Percentiles rank a stretch among this genome's conserved stretches.
Conservation (phyloP, 805 yeast species). For the Jamesozyma lodderae region DNA sequence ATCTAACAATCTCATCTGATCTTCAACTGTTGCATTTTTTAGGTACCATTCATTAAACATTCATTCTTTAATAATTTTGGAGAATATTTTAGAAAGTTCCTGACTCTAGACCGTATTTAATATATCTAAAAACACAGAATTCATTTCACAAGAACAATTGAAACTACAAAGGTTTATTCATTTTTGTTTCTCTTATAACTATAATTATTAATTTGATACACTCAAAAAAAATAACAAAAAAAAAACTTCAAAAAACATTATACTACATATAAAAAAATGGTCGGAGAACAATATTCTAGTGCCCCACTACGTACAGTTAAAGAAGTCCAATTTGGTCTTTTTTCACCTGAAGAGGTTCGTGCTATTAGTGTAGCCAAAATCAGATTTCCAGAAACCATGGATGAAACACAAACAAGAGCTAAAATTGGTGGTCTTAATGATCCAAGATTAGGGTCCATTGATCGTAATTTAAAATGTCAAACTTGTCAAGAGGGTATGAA, state of each 20-base stretch:
- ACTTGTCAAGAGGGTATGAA: conserved; percentile 99
- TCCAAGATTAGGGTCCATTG: conserved; percentile 94
- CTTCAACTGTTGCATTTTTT: too few relatives aligned
- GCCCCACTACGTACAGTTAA: conserved; percentile 96
- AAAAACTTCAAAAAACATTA: conserved; percentile 2
- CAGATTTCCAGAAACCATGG: conserved; percentile 99
- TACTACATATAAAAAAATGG: conserved; percentile 26
- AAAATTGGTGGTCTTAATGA: conserved; percentile 96
- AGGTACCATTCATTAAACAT: too few relatives aligned
- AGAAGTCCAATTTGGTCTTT: conserved; percentile 96
- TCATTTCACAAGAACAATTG: too few relatives aligned
- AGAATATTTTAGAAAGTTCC: too few relatives aligned
- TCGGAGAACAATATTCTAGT: conserved; percentile 83
- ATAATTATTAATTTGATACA: not conserved
- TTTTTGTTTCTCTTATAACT: too few relatives aligned
- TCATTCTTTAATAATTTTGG: too few relatives aligned
- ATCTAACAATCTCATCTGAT: too few relatives aligned
- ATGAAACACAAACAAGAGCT: conserved; percentile 88
- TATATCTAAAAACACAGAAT: too few relatives aligned
- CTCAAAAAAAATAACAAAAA: conserved; percentile 2
- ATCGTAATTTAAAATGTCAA: conserved; percentile 94
- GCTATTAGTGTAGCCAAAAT: conserved; percentile 97
- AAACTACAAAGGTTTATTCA: too few relatives aligned
- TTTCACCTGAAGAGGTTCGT: conserved; percentile 95
- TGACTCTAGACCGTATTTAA: too few relatives aligned